phyloP scores from a whole-genome alignment of 371 early-diverging fungal genomes.

The Rhizopus delemar region DNA sequence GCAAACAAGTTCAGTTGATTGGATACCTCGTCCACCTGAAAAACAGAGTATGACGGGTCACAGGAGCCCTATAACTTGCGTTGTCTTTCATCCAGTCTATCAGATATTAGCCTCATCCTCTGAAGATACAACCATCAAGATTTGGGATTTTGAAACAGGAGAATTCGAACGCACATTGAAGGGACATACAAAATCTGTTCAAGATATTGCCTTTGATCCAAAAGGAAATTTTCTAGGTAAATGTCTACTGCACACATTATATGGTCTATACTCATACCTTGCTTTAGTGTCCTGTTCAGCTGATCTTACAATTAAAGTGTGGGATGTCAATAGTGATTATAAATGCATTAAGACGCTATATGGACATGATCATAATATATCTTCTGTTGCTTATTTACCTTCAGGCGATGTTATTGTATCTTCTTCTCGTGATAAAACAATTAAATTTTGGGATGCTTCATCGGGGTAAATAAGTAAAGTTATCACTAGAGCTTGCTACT shows the following conservation, averaged over 20 bases:
- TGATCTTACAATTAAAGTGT: conserved; percentile 87
- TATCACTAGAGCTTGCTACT: not conserved
- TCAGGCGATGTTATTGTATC: conserved; percentile 79
- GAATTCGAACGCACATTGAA: conserved; percentile 88
- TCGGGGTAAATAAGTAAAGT: conserved; percentile 59
- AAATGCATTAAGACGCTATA: conserved; percentile 81
- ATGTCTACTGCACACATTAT: conserved; percentile 3
- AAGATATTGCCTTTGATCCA: conserved; percentile 79
- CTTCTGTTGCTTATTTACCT: conserved; percentile 75
- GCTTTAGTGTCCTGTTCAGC: conserved; percentile 79
- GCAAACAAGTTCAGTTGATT: conserved; percentile 66
- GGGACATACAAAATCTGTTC: conserved; percentile 92
- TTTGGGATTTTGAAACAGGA: conserved; percentile 91
- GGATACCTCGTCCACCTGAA: conserved; percentile 85
- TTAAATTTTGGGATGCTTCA: conserved; percentile 87
- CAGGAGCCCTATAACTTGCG: conserved; percentile 77
- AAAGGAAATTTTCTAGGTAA: conserved; percentile 75
- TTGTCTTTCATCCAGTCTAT: conserved; percentile 89
- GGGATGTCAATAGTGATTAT: conserved; percentile 87
- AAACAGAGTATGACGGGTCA: conserved; percentile 75
- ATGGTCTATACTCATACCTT: conserved; percentile 12
- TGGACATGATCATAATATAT: conserved; percentile 93
- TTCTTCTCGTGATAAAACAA: conserved; percentile 85
- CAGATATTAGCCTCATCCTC: conserved; percentile 82
- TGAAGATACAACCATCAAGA: conserved; percentile 88